Percentiles rank a stretch among this genome's conserved stretches.
phyloP scores from a whole-genome alignment of 176 grass and related monocot genomes.

The Bolboschoenus planiculmis region DNA sequence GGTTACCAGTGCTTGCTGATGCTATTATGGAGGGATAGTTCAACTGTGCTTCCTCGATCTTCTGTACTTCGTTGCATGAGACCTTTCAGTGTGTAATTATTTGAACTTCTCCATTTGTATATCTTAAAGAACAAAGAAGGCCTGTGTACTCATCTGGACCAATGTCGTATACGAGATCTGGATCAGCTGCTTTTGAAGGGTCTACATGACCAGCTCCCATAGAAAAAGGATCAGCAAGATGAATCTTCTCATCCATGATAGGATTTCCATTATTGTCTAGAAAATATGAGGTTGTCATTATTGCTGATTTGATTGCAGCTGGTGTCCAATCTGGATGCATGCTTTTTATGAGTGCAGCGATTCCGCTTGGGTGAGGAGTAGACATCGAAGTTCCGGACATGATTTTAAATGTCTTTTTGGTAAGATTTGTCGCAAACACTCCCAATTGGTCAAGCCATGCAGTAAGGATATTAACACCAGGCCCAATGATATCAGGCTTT shows the following conservation, averaged over 20 bases:
- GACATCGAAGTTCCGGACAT: constrained; percentile 65
- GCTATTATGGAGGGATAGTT: constrained; percentile 70
- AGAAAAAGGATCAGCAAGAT: constrained; percentile 39
- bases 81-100: constrained; percentile 23
- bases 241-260: constrained; percentile 54
- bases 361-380: constrained; percentile 63
- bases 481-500: constrained; percentile 61
- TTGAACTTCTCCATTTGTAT: constrained; percentile 38
- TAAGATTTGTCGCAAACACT: constrained; percentile 31
- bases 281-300: constrained; percentile 46
- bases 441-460: constrained; percentile 57
- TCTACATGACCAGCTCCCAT: constrained; percentile 73
- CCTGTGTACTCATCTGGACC: constrained; percentile 34
- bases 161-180: constrained; percentile 59
- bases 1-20: constrained; percentile 29
- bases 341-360: constrained; percentile 60
- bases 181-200: constrained; percentile 49
- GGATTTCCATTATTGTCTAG: constrained; percentile 33
- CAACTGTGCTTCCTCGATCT: constrained; percentile 40
- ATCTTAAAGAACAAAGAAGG: constrained; percentile 44
- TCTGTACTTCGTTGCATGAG: constrained; percentile 27
- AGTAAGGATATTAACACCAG: constrained; percentile 61
- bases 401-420: constrained; percentile 48
- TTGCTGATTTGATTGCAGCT: constrained; percentile 57
- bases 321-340: constrained; percentile 57